Conservation (phyloP, 495 filamentous ascomycete species). For the Lophium mytilinum region DNA sequence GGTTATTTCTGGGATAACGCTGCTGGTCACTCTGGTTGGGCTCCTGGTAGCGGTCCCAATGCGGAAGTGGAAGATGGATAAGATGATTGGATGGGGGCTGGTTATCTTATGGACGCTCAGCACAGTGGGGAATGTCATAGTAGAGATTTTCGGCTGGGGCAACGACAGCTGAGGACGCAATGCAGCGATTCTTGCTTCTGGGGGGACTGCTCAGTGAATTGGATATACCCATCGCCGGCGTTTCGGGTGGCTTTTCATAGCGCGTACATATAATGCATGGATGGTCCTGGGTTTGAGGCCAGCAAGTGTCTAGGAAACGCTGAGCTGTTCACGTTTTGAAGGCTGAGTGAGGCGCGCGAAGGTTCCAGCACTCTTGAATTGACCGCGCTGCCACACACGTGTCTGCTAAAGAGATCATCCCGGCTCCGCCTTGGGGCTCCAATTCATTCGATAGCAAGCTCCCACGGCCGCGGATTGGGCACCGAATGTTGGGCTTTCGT, state of each 20-base stretch:
- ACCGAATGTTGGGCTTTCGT: not conserved
- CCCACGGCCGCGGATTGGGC: not conserved
- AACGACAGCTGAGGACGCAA: not conserved
- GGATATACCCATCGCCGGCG: not conserved
- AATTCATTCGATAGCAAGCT: not conserved
- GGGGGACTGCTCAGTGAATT: not conserved
- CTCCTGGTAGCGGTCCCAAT: constrained; percentile 73
- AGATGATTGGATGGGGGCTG: constrained; percentile 71
- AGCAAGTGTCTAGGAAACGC: too few relatives aligned
- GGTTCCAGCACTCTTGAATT: constrained; percentile 10
- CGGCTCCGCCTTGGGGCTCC: not conserved
- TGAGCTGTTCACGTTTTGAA: not conserved
- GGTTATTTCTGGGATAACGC: constrained; percentile 68
- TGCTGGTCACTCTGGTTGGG: constrained; percentile 71
- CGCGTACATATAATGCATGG: too few relatives aligned
- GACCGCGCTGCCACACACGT: constrained; percentile 18
- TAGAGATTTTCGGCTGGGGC: constrained; percentile 51
- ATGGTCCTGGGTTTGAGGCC: too few relatives aligned
- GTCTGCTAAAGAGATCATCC: constrained; percentile 1
- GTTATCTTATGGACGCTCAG: constrained; percentile 80
- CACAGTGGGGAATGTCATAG: constrained; percentile 70
- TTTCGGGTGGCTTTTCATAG: not conserved
- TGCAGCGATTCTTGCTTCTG: not conserved
- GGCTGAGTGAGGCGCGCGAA: constrained; percentile 3
- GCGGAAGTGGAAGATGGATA: constrained; percentile 86